Evolutionary conservation across 768 basidiomycete species (phyloP), one percentile per base, ranked within the genome.

Genomic region (Porphyrellus cyaneotinctus): DNA sequence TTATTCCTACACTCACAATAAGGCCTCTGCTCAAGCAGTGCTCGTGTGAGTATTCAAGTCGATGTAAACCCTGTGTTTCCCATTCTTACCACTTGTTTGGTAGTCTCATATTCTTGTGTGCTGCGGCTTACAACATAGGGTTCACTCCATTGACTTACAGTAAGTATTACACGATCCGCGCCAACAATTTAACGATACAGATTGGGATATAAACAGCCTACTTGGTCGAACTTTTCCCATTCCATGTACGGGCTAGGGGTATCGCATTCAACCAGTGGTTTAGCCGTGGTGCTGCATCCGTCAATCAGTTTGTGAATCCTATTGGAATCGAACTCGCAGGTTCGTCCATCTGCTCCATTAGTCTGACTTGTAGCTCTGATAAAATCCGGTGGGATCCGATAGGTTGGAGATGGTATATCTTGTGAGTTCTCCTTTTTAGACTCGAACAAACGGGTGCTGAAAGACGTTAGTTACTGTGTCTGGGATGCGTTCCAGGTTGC

Each of bases 151-250:
- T 56, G 33, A 41, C 36, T 0, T 49, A 26, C 22, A 33, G 26
- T 28, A 28, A 28, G 26, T 3, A 3, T 0, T 28, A 7, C 24
- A 23, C 15, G 23, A 3, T 11, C 18, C 15, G 13, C 11, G 17
- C 15, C 5, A 28, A 24, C 13, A 5, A 1, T 15, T 26, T 45
- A 37, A 54, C 11, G 13, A 24, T 23, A 28, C 9, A 9, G 26
- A 24, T 11, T 10, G 22, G 28, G 61, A 9, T 23, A 12, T 28
- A 28, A 37, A 32, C 58, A 82, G 82, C 83, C 3, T 85, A 74
- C 75, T 66, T 84, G 54, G 82, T 85, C 18, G 84, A 85, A 60
- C 62, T 86, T 30, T 85, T 85, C 73, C 83, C 84, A 0, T 85
- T 74, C 68, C 78, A 81, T 54, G 75, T 76, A 24, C 80, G 84